Conservation (phyloP, 148 eudicot species). For the Beta vulgaris region DNA sequence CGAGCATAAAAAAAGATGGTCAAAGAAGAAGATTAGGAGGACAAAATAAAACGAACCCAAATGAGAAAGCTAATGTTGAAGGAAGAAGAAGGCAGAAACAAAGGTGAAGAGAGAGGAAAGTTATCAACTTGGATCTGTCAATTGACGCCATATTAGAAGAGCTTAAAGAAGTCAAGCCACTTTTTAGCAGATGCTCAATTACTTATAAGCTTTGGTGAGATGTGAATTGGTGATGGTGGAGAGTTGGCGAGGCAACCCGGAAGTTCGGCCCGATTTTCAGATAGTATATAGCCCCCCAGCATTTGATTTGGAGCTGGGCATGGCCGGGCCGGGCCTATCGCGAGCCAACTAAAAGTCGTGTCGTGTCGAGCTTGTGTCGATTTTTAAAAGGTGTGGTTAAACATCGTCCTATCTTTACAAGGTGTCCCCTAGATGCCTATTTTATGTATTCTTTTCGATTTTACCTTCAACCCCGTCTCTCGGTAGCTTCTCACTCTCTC, state of each 20-base stretch:
- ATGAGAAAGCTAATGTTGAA: slow-evolving; percentile 22
- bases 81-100: slow-evolving; percentile 21
- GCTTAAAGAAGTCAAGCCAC: not conserved
- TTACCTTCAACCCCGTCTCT: too few species aligned
- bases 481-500: too few species aligned
- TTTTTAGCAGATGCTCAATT: not conserved
- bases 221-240: too few species aligned
- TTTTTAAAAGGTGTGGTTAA: too few species aligned
- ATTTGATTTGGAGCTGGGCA: too few species aligned
- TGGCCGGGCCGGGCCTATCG: too few species aligned
- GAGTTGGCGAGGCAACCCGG: not conserved
- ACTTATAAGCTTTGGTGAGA: not conserved
- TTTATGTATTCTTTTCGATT: too few species aligned
- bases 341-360: too few species aligned
- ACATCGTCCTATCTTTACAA: too few species aligned
- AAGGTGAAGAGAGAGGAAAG: slow-evolving; percentile 21
- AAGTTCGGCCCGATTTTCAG: not conserved
- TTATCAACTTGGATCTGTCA: slow-evolving; percentile 16
- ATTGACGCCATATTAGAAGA: slow-evolving; percentile 26
- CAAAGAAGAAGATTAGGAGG: not conserved
- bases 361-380: too few species aligned
- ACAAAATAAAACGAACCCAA: slow-evolving; percentile 19
- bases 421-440: too few species aligned
- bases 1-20: not conserved
- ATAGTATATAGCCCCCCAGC: too few species aligned